Conservation (phyloP, 176 grass and related monocot genomes). For the Panicum miliaceum region DNA sequence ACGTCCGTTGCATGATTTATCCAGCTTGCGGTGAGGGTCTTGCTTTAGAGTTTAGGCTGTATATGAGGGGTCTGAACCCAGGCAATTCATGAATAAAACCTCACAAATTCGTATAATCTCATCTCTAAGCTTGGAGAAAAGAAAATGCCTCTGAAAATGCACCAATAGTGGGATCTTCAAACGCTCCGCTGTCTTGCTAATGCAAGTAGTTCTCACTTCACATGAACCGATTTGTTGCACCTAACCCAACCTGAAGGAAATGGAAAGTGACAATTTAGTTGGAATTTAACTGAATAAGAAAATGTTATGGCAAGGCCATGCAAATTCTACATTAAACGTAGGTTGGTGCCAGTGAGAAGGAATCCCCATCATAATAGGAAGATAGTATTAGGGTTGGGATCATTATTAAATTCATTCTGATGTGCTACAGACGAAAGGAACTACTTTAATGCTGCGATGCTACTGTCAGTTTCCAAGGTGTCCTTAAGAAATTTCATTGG, state of each 20-base stretch:
- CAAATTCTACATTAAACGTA: slow-evolving; percentile 12
- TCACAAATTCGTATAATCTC: slow-evolving; percentile 49
- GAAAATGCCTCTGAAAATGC: slow-evolving; percentile 29
- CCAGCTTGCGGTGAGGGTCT: background rate
- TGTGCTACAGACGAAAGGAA: slow-evolving; percentile 32
- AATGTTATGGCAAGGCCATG: background rate
- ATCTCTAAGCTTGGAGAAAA: slow-evolving; percentile 37
- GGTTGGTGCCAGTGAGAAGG: background rate
- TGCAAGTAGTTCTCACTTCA: slow-evolving; percentile 17
- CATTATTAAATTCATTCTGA: slow-evolving; percentile 21
- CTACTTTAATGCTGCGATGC: slow-evolving; percentile 33
- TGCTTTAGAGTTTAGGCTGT: slow-evolving; percentile 42
- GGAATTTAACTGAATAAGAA: background rate
- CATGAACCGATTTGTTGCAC: background rate
- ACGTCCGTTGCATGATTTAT: slow-evolving; percentile 2
- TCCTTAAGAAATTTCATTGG: slow-evolving; percentile 43
- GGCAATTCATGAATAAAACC: slow-evolving; percentile 30
- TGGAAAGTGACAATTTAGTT: slow-evolving; percentile 23
- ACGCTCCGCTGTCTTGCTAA: background rate
- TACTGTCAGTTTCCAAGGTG: slow-evolving; percentile 27
- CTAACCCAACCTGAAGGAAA: slow-evolving; percentile 49
- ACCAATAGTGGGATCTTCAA: background rate
- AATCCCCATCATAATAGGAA: slow-evolving; percentile 2
- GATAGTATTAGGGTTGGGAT: background rate
- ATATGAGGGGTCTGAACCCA: slow-evolving; percentile 9